Evolutionary conservation across 306 rosid genomes (phyloP), one percentile per base, ranked within the genome.

Genomic region (Sicyos edulis): DNA sequence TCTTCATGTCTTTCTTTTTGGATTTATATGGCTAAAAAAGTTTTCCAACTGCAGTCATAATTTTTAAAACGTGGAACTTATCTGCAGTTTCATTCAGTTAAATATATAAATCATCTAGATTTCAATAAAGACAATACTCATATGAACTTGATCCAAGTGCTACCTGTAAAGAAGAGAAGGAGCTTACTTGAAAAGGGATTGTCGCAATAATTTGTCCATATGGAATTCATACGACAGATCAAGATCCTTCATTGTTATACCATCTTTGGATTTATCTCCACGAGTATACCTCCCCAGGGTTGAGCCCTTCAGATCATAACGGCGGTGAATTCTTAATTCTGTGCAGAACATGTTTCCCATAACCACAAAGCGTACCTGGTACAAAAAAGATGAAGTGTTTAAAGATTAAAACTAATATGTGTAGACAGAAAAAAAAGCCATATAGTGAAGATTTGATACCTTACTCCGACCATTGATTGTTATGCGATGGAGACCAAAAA

Each of bases 311-410:
- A 93, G 80, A 84, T 93, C 99, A 76, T 89, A 93, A 59, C 91
- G 96, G 24, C 88, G 89, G 76, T 93, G 99, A 83, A 93, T 89
- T 74, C 78, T 86, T 79, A 93, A 67, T 78, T 87, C 97, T 69
- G 99, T 93, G 82, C 86, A 87, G 72, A 93, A 91, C 99, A 93
- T 91, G 80, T 93, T 93, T 63, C 99, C 99, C 99, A 93, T 93
- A 77, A 93, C 97, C 81, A 93, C 89, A 73, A 93, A 93, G 34
- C 97, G 97, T 52, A 93, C 95, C 99, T 93, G 75, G 58, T 75
- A 37, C 62, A 52, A 83, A 71, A 83, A 78, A 73, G 51, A 77
- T 72, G 71, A 51, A 40, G 62, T 71, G 63, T 5, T 21, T 21
- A 78, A 4, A 70, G 61, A 14, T 20, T 72, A 75, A 47, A 54